Base-by-base conservation (phyloP, 352 stramenopile species). In the Globisporangium cylindrosporum region DNA sequence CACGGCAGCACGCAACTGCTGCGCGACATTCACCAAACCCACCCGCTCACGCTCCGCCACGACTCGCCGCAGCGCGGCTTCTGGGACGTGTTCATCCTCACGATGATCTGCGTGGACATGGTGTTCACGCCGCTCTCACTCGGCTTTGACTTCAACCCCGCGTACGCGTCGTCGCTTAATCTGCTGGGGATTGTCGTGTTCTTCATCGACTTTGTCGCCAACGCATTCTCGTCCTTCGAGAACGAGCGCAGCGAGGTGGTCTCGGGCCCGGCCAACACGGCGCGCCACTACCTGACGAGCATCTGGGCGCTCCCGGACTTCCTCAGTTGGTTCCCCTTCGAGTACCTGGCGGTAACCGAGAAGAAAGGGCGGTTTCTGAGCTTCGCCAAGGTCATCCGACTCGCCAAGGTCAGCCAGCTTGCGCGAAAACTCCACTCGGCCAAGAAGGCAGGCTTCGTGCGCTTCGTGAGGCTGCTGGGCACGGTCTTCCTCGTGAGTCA, bases 241-340 rank as follows among this genome's bases (percentile, higher is more conserved):
- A 79, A 84, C 24, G 72, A 78, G 29, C 76, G 78, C 25, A 81
- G 83, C 15, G 71, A 80, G 29, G 48, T 91, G n/a, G 60, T 91
- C 27, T 88, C 80, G 0, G 83, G 80, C 0, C 78, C 80, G 0
- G 63, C 53, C 7, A 67, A 73, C 32, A 91, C 83, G 3, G 59
- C 73, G 1, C 66, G 56, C 15, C 75, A 89, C 67, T 91, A 91
- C 62, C 34, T 91, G 15, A 15, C 80, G 10, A 88, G 81, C 59
- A 51, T 76, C 12, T 88, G 81, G 81, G 83, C 81, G 2, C 34
- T 90, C 5, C 77, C 80, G 0, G 83, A 91, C 41, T 84, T 91
- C 27, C 71, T 91, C n/a, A 84, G 78, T 43, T 91, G 79, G 79
- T 88, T 91, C 58, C 83, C 81, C 7, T 88, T 91, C 46, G 81